Evolutionary conservation across 1,284 basidiomycete genomes (phyloP), one percentile per base, ranked within the genome.

Genomic region (Bjerkandera adusta): DNA sequence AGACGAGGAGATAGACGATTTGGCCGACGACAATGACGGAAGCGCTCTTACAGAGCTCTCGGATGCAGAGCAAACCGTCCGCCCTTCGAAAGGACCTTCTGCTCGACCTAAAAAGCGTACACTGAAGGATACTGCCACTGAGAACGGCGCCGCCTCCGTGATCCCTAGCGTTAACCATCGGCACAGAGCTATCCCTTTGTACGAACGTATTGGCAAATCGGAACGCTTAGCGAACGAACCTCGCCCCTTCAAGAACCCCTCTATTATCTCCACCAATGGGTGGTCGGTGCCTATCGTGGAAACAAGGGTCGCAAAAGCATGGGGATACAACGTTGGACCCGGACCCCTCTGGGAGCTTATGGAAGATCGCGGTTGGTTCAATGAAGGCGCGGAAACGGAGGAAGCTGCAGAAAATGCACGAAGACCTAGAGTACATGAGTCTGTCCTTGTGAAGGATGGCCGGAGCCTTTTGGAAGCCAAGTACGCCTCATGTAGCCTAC

Each of bases 341-440:
- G 89, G 89, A 0, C 86, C 86, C 4, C 57, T 85, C 4, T 89
- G 85, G 81, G 78, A 86, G 45, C 62, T 89, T 27, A 65, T 77
- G 34, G 85, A 91, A 57, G 89, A 92, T 55, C 64, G 85, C 42
- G 78, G 76, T 0, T 92, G 84, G 78, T 89, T 73, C 61, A 89
- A 86, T 57, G 89, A 91, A 59, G 72, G 76, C 29, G 42, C 54
- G 13, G 53, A 53, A 0, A 61, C 59, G 0, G 54, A 58, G 5
- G 63, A 68, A 26, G 53, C 66, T 15, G 68, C 68, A 48, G 82
- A 84, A 54, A 66, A 61, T 11, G 66, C 61, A 34, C 69, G 77
- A 21, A 70, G 83, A 47, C 85, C 84, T 2, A 72, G 69, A 47
- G 85, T 86, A 3, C 73, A 86, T 58, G 49, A 61, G 29, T 61